phyloP scores from a whole-genome alignment of 2,329 filamentous ascomycete species.

The Chrysosporium queenslandicum region DNA sequence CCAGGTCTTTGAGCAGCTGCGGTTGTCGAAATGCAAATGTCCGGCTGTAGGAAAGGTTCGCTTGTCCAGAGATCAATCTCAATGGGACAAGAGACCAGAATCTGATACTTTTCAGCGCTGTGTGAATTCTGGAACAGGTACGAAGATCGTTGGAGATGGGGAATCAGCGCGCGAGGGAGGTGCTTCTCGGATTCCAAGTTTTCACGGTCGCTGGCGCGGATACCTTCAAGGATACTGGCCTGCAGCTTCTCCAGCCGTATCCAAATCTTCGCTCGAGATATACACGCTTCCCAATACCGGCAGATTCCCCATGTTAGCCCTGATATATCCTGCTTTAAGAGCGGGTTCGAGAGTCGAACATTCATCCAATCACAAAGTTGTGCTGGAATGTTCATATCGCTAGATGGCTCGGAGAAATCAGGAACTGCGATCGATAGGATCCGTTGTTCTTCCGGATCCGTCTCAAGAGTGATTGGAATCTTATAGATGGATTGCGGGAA shows the following conservation, averaged over 20 bases:
- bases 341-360: conserved; percentile 26
- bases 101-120: conserved; percentile 13
- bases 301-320: conserved; percentile 36
- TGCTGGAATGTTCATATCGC: conserved; percentile 19
- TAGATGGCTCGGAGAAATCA: conserved; percentile 12
- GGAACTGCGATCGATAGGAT: conserved; percentile 27
- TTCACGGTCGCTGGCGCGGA: background rate
- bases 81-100: conserved; percentile 30
- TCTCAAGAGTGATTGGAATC: conserved; percentile 28
- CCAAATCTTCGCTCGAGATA: conserved; percentile 33
- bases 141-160: conserved; percentile 30
- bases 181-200: conserved; percentile 10
- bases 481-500: conserved; percentile 29
- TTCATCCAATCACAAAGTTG: conserved; percentile 29
- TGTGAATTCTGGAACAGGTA: conserved; percentile 25
- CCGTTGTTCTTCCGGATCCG: conserved; percentile 28
- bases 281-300: conserved; percentile 33
- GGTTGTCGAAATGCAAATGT: conserved; percentile 26
- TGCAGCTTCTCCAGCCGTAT: conserved; percentile 15
- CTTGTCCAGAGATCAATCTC: conserved; percentile 33
- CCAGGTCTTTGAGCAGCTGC: background rate
- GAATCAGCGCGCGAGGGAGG: conserved; percentile 24
- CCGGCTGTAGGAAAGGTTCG: conserved; percentile 31
- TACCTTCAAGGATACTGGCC: background rate
- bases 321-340: conserved; percentile 31